Evolutionary conservation across 441 rosid genomes (phyloP), one percentile per base, ranked within the genome.

Genomic region (Populus trichocarpa): DNA sequence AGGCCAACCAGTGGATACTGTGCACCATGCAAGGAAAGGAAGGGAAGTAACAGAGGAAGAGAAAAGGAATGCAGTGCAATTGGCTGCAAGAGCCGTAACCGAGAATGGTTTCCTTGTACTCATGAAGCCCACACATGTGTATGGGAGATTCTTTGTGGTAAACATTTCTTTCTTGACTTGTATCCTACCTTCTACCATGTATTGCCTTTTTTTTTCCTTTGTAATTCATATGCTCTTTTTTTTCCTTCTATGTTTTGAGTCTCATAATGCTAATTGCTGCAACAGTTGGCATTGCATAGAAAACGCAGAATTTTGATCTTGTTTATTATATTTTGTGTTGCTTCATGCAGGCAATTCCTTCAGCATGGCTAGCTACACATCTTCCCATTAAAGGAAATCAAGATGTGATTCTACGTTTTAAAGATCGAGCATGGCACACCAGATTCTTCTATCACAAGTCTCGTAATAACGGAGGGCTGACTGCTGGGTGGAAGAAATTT

Each of bases 401-500:
- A 69, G 82, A 77, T 53, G 67, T 88, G 67, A 81, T 86, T 82
- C 86, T 90, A 8, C 83, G 86, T 0, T 6, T 72, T 11, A 59
- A 81, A 8, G 83, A 77, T 33, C 81, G 70, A 3, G 79, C 81
- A 8, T 90, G 93, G 90, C 33, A 26, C 36, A 65, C 78, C 53
- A 78, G 75, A 69, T 75, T 67, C 28, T 76, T 74, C 61, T 78
- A 77, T 69, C 71, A 76, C 38, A 73, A 71, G 20, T 35, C 26
- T 10, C 83, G 75, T 2, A 70, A 59, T 12, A 72, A 40, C 28
- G 92, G 87, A 76, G 86, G 88, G 57, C 77, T 90, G 33, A 40
- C 87, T 9, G 46, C 73, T 42, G 90, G 89, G 18, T 88, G 90
- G 90, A 88, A 50, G 87, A 75, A 66, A 16, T 88, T 88, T 74